These are phyloP conservation scores for Myxozyma sirexii DNA, from an alignment of 805 yeast genomes.

Conservation along the genomic window DNA sequence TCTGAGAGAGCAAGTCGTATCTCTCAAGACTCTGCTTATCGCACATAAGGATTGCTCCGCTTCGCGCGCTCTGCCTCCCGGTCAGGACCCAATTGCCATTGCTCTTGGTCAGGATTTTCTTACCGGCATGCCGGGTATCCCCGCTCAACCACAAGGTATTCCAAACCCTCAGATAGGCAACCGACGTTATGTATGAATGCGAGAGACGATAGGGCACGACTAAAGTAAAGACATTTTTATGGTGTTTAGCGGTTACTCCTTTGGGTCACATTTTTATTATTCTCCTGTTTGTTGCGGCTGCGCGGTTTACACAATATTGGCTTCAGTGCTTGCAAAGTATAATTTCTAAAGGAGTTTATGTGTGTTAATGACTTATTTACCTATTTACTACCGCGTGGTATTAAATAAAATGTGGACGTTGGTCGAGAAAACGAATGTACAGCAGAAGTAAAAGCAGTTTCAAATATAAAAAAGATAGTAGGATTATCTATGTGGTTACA, in stretches of 20 bases:
- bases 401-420: too few species aligned
- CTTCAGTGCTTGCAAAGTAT: not conserved
- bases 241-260: not conserved
- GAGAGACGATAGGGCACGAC: not conserved
- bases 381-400: not conserved
- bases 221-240: not conserved
- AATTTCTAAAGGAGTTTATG: not conserved
- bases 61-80: conserved; percentile 32
- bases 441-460: too few species aligned
- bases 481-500: not conserved
- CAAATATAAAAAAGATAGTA: not conserved
- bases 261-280: not conserved
- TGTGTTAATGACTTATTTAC: not conserved
- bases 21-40: conserved; percentile 51
- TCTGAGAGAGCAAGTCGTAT: conserved; percentile 59
- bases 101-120: conserved; percentile 31
- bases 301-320: too few species aligned
- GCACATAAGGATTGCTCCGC: conserved; percentile 53
- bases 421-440: too few species aligned
- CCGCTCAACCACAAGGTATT: conserved; percentile 5
- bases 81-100: conserved; percentile 29
- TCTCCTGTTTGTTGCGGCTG: not conserved
- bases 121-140: conserved; percentile 3
- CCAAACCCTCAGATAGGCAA: not conserved
- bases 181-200: not conserved